A percentile compares a stretch with the other conserved stretches of the same genome.
phyloP scores from a whole-genome alignment of 192 early-diverging fungal genomes.

The Mortierella hygrophila region DNA sequence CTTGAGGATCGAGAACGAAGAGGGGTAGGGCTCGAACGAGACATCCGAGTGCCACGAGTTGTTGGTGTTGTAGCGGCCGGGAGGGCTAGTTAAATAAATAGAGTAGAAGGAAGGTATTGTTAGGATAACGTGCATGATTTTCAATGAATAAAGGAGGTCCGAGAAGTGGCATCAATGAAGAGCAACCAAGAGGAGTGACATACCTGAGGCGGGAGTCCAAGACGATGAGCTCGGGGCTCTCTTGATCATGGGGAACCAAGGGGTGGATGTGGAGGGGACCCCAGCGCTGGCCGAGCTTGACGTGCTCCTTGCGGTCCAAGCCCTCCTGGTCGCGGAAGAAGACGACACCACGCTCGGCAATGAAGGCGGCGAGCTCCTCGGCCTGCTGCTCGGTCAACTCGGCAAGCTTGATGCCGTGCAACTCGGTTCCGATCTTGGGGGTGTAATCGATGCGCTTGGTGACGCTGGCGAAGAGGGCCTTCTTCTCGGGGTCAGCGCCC shows the following conservation, averaged over 20 bases:
- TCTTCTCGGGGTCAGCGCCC: constrained; percentile 67
- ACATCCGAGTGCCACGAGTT: constrained; percentile 51
- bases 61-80: constrained; percentile 58
- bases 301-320: constrained; percentile 65
- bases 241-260: constrained; percentile 27
- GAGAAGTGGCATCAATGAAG: background rate
- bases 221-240: constrained; percentile 48
- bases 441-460: constrained; percentile 68
- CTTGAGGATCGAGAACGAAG: constrained; percentile 55
- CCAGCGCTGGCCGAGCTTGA: constrained; percentile 66
- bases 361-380: constrained; percentile 71
- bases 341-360: constrained; percentile 76
- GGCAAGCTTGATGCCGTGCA: constrained; percentile 69
- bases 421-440: constrained; percentile 74
- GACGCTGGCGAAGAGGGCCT: constrained; percentile 65
- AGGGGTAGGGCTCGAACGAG: constrained; percentile 52
- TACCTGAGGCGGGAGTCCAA: constrained; percentile 46
- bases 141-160: background rate
- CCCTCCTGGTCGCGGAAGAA: constrained; percentile 77
- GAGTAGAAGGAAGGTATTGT: background rate
- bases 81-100: constrained; percentile 6
- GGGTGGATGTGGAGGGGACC: constrained; percentile 56
- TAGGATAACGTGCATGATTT: background rate
- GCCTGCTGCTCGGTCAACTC: constrained; percentile 71
- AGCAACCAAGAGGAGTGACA: background rate